These are phyloP conservation scores for Sonneratia alba DNA, from an alignment of 345 rosid species.

Conservation along the genomic window DNA sequence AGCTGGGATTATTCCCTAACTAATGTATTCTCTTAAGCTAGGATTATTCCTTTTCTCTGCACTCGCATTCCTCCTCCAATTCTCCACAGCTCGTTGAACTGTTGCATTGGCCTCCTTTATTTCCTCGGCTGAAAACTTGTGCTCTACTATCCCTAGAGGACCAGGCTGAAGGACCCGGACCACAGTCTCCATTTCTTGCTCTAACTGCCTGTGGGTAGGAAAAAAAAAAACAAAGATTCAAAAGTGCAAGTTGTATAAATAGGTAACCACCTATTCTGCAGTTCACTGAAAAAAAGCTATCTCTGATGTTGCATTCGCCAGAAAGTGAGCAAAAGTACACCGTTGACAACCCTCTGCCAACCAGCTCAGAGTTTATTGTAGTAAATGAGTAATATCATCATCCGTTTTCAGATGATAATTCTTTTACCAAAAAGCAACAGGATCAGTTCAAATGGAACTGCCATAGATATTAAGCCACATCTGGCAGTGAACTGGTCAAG, in stretches of 20 bases:
- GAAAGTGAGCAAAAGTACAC: background rate
- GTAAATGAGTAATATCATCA: background rate
- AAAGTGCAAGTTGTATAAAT: background rate
- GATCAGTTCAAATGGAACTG: background rate
- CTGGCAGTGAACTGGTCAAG: background rate
- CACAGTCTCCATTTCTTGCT: constrained; percentile 79
- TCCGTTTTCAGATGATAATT: background rate
- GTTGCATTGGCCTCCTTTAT: constrained; percentile 50
- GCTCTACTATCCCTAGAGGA: constrained; percentile 75
- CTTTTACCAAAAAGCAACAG: background rate
- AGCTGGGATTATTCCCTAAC: background rate
- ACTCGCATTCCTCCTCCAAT: constrained; percentile 50
- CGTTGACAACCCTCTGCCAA: background rate
- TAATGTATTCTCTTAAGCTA: constrained; percentile 41
- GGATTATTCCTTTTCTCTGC: constrained; percentile 33
- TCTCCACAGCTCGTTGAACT: constrained; percentile 51
- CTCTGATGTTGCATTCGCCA: too few species aligned
- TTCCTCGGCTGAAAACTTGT: constrained; percentile 70
- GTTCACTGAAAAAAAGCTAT: background rate
- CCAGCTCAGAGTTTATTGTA: background rate
- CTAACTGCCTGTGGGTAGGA: constrained; percentile 45
- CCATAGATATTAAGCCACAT: background rate
- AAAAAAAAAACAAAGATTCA: background rate
- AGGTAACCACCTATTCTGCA: background rate
- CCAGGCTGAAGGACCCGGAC: constrained; percentile 79